Base-by-base conservation (phyloP, 257 asterid species). In the Scutellaria baicalensis region DNA sequence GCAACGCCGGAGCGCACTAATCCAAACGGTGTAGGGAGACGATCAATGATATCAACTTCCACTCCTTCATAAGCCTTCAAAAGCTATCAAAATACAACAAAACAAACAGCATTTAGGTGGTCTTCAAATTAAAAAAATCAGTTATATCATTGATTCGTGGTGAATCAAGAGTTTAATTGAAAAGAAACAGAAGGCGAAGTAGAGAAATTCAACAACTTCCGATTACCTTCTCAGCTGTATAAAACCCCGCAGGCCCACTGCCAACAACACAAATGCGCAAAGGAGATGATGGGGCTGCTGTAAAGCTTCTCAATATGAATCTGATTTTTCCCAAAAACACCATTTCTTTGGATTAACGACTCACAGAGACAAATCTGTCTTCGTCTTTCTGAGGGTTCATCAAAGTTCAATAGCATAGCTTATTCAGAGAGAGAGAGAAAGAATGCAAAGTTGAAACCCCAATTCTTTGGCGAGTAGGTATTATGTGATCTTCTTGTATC, bases 241-340 rank as follows among this genome's bases (percentile, higher is more conserved):
- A 93, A 68, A 89, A 84, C 51, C 99, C 99, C 17, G 97, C 97
- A 51, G 99, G 99, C n/a, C 96, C 97, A 70, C 96, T 86, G 33
- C 97, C 97, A 42, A 91, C 96, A 20, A 94, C 77, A 65, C 97
- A 87, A 61, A 91, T 81, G 58, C 96, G 88, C 52, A 89, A 64
- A 52, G 89, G 89, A 35, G 75, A 61, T 3, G 84, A 65, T 9
- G 89, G 66, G 50, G 74, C 36, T 3, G 93, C 74, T 16, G 85
- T 72, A 38, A 84, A 69, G 77, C 89, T 75, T 78, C 89, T 83
- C 21, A 80, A 69, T 74, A 85, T 23, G 72, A 23, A 62, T 54
- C 79, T 72, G 50, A 83, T 8, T 13, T 71, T 72, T 50, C 45
- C 58, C 17, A 74, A 79, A 55, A 14, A 35, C 67, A 65, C 70